Base-by-base conservation (phyloP, 257 asterid genomes). In the Ligustrum vulgare region DNA sequence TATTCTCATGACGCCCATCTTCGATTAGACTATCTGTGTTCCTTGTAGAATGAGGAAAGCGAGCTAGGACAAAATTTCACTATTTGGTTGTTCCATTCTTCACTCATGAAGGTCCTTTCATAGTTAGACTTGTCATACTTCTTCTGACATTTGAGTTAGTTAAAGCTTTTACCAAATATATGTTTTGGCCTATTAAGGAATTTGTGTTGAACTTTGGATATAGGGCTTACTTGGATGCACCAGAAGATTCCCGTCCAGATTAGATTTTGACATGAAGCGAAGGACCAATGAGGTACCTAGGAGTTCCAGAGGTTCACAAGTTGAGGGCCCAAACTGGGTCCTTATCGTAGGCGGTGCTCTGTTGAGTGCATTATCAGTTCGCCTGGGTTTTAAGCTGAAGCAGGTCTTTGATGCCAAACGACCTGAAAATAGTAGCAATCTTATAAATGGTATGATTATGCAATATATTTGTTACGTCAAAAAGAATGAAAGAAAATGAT, bases 351-450 rank as follows among this genome's bases (percentile, higher is more conserved):
- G 97, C 34, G 86, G 94, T 83, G 96, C 96, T 62, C 80, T 93
- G 77, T 77, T 93, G 72, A 91, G 97, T 82, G 87, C 93, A 25
- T 73, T 93, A 77, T 91, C 98, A 13, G 66, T 93, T 79, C 96
- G 94, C 81, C 85, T 93, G 41, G 98, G 97, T 64, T 93, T 78
- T 80, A 93, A 91, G 87, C 86, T 93, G 85, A 91, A 91, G 86
- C 98, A 91, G 83, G 86, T 83, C 74, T 84, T 85, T 67, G 97
- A 93, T 79, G 80, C 87, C 74, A 91, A 86, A 72, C 93, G 80
- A 71, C 77, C 75, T 33, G 86, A 84, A 76, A 78, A 35, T 79
- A 77, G 69, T 71, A 78, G 82, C 80, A 84, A 74, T 75, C 80
- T 51, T 74, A 73, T 68, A 20, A 89, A 85, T 88, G 97, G 98